Conservation (phyloP, 2,329 filamentous ascomycete genomes). For the Raffaelea arxii region DNA sequence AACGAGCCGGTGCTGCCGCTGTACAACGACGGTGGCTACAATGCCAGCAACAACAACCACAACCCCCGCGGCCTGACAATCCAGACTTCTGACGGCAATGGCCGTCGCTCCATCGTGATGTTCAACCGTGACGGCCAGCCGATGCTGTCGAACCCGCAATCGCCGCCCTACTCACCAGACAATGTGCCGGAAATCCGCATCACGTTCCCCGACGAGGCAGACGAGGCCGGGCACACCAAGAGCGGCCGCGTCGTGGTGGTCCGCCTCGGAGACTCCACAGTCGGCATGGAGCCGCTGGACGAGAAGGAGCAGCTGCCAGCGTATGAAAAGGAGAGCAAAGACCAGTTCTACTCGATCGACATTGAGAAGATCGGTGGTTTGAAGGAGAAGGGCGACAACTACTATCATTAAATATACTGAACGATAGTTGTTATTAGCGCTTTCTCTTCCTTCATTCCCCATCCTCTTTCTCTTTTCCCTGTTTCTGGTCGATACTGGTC, state of each 20-base stretch:
- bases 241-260: slow-evolving; percentile 87
- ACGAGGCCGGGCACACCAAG: slow-evolving; percentile 70
- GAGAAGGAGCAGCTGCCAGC: slow-evolving; percentile 73
- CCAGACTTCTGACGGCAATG: slow-evolving; percentile 37
- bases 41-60: slow-evolving; percentile 23
- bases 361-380: slow-evolving; percentile 89
- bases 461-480: too few species aligned
- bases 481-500: too few species aligned
- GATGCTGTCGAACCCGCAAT: slow-evolving; percentile 65
- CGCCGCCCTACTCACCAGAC: slow-evolving; percentile 68
- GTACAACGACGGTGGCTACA: slow-evolving; percentile 39
- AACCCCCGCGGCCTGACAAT: slow-evolving; percentile 49
- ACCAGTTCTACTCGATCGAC: slow-evolving; percentile 86
- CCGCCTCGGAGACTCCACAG: slow-evolving; percentile 74
- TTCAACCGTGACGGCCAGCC: slow-evolving; percentile 63
- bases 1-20: slow-evolving; percentile 55
- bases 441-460: not conserved
- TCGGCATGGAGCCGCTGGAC: slow-evolving; percentile 82
- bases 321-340: slow-evolving; percentile 72
- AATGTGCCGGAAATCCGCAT: slow-evolving; percentile 93
- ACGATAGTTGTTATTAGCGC: not conserved
- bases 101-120: slow-evolving; percentile 62
- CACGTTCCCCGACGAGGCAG: slow-evolving; percentile 93
- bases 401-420: slow-evolving; percentile 19
- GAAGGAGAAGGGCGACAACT: slow-evolving; percentile 66